Base-by-base conservation (phyloP, 441 rosid species). In the Erodium moschatum region DNA sequence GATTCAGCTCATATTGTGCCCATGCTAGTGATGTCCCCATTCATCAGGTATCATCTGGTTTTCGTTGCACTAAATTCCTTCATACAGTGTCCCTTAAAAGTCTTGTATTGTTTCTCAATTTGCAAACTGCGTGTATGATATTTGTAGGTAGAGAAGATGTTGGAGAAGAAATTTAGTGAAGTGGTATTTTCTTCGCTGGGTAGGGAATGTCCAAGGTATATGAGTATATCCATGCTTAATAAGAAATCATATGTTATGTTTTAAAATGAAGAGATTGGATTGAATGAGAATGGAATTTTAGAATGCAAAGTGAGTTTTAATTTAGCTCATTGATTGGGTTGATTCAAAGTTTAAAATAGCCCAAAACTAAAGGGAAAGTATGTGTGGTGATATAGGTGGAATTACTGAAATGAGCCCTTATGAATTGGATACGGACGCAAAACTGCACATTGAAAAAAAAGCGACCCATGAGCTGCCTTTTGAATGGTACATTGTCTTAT, bases 101-200 rank as follows among this genome's bases (percentile, higher is more conserved):
- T 67, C 66, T 70, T 64, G 64, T 72, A 38, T 8, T 72, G 65
- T 65, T n/a, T 54, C 18, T 61, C 35, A 7, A 48, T 38, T 21
- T 64, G 16, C 13, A n/a, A 50, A 50, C 56, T 69, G 24, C 21
- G 27, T 48, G 27, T 48, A 58, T 64, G 72, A 73, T 75, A 64
- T 75, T 24, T 24, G 13, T 85, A 94, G 99, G 97, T 94, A 82
- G 99, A 94, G 82, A 89, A 87, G 80, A 88, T 94, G 97, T 74
- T 94, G 78, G 99, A 88, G 86, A 91, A 84, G 75, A 86, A 75
- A 78, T 91, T 86, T 76, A 92, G 82, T 20, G 81, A 83, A 73
- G 78, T 82, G 81, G 82, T 94, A 84, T 94, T 94, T 80, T 82
- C 92, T 81, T 87, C 89, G 75, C 85, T 91, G 19, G 16, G 16